phyloP scores from a whole-genome alignment of 345 rosid genomes.

The Firmiana major region DNA sequence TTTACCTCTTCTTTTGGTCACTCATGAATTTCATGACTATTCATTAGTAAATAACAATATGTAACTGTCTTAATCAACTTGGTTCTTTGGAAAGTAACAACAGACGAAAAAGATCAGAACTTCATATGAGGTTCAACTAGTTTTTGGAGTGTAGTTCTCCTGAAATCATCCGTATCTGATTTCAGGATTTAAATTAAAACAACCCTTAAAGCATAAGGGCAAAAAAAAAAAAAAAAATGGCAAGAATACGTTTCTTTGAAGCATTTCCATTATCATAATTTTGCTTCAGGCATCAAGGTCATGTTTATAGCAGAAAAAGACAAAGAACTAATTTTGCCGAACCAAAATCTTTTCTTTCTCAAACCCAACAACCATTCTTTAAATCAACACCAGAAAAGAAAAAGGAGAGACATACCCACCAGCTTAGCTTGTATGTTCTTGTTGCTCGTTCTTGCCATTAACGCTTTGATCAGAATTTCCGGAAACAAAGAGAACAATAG shows the following conservation, averaged over 20 bases:
- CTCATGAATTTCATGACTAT: not conserved
- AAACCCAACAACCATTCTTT: not conserved
- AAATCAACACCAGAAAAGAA: not conserved
- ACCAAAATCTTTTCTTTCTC: not conserved
- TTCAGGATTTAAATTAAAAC: too few species aligned
- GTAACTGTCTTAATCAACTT: not conserved
- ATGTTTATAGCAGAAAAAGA: not conserved
- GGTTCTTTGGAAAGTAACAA: not conserved
- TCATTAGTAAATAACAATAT: not conserved
- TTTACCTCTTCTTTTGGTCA: not conserved
- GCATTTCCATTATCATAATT: not conserved
- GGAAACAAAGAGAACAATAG: not conserved
- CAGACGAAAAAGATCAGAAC: too few species aligned
- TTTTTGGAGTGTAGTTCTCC: too few species aligned
- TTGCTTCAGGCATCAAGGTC: not conserved
- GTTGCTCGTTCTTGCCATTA: conserved; percentile 52
- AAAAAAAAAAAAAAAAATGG: too few species aligned
- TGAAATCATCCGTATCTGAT: too few species aligned
- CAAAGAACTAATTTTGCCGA: not conserved
- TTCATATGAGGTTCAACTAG: too few species aligned
- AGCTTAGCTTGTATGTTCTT: conserved; percentile 84
- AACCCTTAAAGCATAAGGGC: not conserved
- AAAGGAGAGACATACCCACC: conserved; percentile 65
- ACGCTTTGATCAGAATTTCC: conserved; percentile 8
- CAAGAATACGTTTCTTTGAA: not conserved